These are phyloP conservation scores for Capillidium heterosporum DNA, from an alignment of 371 early-diverging fungal species.

Conservation along the genomic window DNA sequence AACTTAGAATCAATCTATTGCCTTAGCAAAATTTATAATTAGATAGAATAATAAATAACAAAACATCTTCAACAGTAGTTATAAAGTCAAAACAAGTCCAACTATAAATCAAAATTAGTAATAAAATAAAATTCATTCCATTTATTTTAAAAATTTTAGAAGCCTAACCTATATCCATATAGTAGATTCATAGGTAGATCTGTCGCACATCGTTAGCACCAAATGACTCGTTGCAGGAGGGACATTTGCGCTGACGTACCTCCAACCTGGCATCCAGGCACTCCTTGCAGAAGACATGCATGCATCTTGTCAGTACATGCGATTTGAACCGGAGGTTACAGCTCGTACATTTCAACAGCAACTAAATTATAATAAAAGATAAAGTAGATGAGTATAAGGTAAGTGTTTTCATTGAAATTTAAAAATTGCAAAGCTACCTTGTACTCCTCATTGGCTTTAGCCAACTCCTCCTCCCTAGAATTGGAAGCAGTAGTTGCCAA, in stretches of 20 bases:
- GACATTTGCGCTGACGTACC: constrained; percentile 95
- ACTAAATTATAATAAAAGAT: constrained; percentile 20
- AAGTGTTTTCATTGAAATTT: too few relatives aligned
- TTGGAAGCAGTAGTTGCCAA: constrained; percentile 19
- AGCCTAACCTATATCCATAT: too few relatives aligned
- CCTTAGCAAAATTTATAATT: too few relatives aligned
- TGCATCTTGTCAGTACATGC: constrained; percentile 67
- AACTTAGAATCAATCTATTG: too few relatives aligned
- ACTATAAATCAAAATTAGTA: too few relatives aligned
- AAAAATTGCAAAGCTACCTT: constrained; percentile 28
- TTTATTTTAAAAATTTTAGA: too few relatives aligned
- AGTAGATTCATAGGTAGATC: constrained; percentile 54
- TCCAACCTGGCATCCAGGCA: constrained; percentile 84
- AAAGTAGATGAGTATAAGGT: not conserved
- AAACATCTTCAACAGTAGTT: too few relatives aligned
- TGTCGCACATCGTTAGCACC: constrained; percentile 76
- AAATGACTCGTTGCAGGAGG: constrained; percentile 87
- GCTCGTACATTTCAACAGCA: constrained; percentile 69
- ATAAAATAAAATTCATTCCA: too few relatives aligned
- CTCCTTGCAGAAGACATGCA: constrained; percentile 92
- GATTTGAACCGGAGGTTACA: constrained; percentile 74
- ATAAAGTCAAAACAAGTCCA: too few relatives aligned
- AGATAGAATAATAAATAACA: too few relatives aligned
- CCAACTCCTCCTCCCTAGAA: constrained; percentile 27
- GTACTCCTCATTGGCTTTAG: constrained; percentile 16